Evolutionary conservation across 2,329 filamentous ascomycete genomes (phyloP).

Genomic region (Macrophomina pseudophaseolina): DNA sequence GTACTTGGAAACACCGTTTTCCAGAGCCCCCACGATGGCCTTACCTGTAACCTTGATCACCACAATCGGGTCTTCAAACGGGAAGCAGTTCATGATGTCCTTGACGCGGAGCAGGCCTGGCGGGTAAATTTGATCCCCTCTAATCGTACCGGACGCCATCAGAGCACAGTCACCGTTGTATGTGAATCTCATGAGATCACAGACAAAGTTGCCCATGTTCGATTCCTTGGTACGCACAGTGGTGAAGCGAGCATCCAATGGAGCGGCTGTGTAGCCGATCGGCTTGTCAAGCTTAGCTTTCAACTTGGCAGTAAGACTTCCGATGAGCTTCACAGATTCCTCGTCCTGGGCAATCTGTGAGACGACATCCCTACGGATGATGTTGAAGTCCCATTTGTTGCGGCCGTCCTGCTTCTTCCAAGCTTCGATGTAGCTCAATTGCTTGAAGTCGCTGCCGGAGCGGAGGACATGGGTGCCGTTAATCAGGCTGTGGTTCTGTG

Average conservation of each 20-base stretch:
- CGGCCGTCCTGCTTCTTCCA: conserved; percentile 59
- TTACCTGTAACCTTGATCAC: conserved; percentile 73
- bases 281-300: conserved; percentile 80
- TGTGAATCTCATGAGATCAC: conserved; percentile 86
- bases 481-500: conserved; percentile 65
- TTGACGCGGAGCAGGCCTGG: conserved; percentile 78
- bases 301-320: conserved; percentile 72
- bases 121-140: conserved; percentile 87
- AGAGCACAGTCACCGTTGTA: conserved; percentile 81
- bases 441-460: conserved; percentile 89
- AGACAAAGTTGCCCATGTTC: conserved; percentile 89
- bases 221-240: conserved; percentile 79
- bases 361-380: conserved; percentile 74
- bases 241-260: conserved; percentile 84
- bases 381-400: conserved; percentile 76
- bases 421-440: conserved; percentile 85
- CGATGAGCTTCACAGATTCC: conserved; percentile 66
- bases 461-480: conserved; percentile 84
- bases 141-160: conserved; percentile 84
- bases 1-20: conserved; percentile 81
- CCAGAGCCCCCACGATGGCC: conserved; percentile 77
- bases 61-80: conserved; percentile 89
- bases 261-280: conserved; percentile 79
- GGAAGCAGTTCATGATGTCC: conserved; percentile 87
- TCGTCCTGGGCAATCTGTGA: conserved; percentile 69